A percentile compares a stretch with the other conserved stretches of the same genome.
phyloP scores from a whole-genome alignment of 2,329 filamentous ascomycete genomes.

The Rutstroemia sp. region DNA sequence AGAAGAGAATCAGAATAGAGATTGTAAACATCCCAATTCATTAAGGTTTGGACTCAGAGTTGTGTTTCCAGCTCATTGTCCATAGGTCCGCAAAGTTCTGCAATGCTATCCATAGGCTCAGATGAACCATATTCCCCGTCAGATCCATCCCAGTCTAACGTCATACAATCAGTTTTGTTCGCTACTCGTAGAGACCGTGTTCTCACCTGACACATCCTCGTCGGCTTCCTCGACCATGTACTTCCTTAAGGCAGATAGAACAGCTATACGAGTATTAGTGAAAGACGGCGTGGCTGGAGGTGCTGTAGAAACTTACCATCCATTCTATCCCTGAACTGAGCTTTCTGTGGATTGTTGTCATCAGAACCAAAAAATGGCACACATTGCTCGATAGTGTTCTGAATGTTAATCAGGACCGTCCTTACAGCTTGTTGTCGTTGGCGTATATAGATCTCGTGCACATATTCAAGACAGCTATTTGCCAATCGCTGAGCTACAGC shows the following conservation, averaged over 20 bases:
- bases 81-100: conserved; percentile 38
- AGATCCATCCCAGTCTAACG: conserved; percentile 28
- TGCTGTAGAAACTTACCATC: conserved; percentile 15
- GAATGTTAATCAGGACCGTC: conserved; percentile 22
- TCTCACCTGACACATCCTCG: conserved; percentile 32
- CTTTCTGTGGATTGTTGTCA: conserved; percentile 10
- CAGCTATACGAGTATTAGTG: conserved; percentile 20
- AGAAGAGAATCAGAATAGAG: neutral
- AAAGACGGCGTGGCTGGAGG: neutral
- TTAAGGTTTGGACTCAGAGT: conserved; percentile 4
- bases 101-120: conserved; percentile 44
- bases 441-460: conserved; percentile 25
- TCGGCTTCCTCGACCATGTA: conserved; percentile 31
- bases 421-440: conserved; percentile 23
- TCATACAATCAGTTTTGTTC: conserved; percentile 3
- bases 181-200: neutral
- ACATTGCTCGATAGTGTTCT: conserved; percentile 21
- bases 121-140: conserved; percentile 39
- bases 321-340: conserved; percentile 14
- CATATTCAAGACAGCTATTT: conserved; percentile 25
- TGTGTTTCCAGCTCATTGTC: conserved; percentile 28
- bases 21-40: neutral
- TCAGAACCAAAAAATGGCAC: conserved; percentile 22
- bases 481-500: conserved; percentile 20
- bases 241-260: conserved; percentile 24